Conservation (phyloP, 805 yeast species). For the Monosporozyma servazzii region DNA sequence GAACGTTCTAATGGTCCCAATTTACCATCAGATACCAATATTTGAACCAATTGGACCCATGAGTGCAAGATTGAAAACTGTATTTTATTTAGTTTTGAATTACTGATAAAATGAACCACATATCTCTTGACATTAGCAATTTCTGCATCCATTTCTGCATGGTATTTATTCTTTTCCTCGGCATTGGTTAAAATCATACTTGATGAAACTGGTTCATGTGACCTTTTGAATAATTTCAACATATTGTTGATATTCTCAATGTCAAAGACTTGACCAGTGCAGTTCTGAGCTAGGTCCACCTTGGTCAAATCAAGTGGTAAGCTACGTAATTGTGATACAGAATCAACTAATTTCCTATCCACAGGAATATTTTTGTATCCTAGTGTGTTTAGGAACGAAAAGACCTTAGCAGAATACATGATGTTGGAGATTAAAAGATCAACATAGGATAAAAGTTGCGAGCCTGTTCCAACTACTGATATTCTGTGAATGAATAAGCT, state of each 20-base stretch:
- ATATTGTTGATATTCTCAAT: slow-evolving; percentile 33
- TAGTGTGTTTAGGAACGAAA: slow-evolving; percentile 62
- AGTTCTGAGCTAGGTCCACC: slow-evolving; percentile 25
- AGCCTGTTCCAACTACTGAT: slow-evolving; percentile 43
- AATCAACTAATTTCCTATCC: slow-evolving; percentile 7
- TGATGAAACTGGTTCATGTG: neutral
- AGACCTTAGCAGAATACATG: slow-evolving; percentile 55
- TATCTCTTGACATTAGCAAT: slow-evolving; percentile 14
- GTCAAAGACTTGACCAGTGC: slow-evolving; percentile 34
- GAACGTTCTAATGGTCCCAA: slow-evolving; percentile 38
- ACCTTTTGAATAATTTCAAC: slow-evolving; percentile 22
- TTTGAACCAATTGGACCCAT: slow-evolving; percentile 76
- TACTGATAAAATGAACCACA: slow-evolving; percentile 39
- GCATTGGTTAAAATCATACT: neutral
- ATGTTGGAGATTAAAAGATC: slow-evolving; percentile 42
- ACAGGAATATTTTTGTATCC: slow-evolving; percentile 44
- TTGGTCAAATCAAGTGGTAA: slow-evolving; percentile 13
- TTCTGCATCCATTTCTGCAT: slow-evolving; percentile 11
- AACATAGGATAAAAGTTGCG: slow-evolving; percentile 36
- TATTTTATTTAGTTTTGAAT: slow-evolving; percentile 37
- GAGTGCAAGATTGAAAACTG: slow-evolving; percentile 63
- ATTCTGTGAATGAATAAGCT: slow-evolving; percentile 61
- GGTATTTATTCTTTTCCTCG: slow-evolving; percentile 1
- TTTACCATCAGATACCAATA: slow-evolving; percentile 57
- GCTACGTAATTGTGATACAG: slow-evolving; percentile 32